Conservation (phyloP, 2,329 filamentous ascomycete species). For the Xylariaceae sp. region DNA sequence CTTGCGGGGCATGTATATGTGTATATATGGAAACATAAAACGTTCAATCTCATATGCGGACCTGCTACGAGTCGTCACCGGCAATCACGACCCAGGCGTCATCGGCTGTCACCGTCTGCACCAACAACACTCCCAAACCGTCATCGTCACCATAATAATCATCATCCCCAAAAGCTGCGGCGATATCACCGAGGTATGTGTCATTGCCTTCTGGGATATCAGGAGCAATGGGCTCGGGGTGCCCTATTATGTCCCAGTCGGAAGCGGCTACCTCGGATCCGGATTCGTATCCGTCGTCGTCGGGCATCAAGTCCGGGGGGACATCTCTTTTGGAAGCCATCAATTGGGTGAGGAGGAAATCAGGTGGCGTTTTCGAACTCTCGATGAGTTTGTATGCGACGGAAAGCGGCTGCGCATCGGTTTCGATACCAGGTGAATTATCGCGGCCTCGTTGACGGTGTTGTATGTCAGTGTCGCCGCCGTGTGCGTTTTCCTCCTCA, state of each 20-base stretch:
- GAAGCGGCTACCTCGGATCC: too few relatives aligned
- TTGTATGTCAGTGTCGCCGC: too few relatives aligned
- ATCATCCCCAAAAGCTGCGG: conserved; percentile 1
- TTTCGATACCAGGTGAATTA: conserved; percentile 1
- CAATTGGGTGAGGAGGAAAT: too few relatives aligned
- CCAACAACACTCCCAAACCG: conserved; percentile 4
- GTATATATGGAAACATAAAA: conserved; percentile 3
- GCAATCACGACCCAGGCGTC: conserved; percentile 25
- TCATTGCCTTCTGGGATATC: too few relatives aligned
- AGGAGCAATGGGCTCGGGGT: too few relatives aligned
- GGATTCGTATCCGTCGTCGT: too few relatives aligned
- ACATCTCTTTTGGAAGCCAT: conserved; percentile 9
- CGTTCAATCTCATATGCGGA: conserved; percentile 19
- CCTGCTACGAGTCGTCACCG: conserved; percentile 28
- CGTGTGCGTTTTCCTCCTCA: too few relatives aligned
- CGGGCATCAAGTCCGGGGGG: conserved; percentile 17
- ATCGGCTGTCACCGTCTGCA: conserved; percentile 9
- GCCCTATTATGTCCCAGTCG: too few relatives aligned
- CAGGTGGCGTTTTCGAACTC: conserved; percentile 10
- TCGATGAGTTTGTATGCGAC: conserved; percentile 22
- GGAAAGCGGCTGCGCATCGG: conserved; percentile 11
- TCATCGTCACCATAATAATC: background rate
- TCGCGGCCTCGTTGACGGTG: background rate
- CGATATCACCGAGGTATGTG: too few relatives aligned
- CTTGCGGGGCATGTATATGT: conserved; percentile 19